Percentiles rank a stretch among this genome's conserved stretches.
These are phyloP conservation scores for Fusarium anthophilum DNA, from an alignment of 2,329 filamentous ascomycete genomes.

Conservation along the genomic window DNA sequence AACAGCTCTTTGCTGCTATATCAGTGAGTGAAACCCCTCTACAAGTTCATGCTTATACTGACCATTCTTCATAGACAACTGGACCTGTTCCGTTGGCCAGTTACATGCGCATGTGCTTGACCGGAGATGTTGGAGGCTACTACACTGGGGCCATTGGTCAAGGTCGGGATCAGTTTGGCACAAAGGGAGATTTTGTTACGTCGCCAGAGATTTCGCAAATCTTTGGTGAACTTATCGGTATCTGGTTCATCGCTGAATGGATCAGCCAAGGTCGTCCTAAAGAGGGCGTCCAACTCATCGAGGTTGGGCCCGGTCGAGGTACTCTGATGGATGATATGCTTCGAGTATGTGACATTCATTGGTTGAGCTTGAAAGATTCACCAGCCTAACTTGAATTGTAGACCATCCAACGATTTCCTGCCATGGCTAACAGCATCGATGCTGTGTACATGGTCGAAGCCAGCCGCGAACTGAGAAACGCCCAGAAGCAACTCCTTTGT, in stretches of 20 bases:
- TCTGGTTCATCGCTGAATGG: slow-evolving; percentile 98
- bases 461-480: slow-evolving; percentile 78
- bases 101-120: slow-evolving; percentile 99
- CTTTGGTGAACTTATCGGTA: slow-evolving; percentile 91
- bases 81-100: slow-evolving; percentile 91
- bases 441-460: slow-evolving; percentile 95
- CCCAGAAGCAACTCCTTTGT: slow-evolving; percentile 86
- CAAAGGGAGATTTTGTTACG: slow-evolving; percentile 93
- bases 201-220: slow-evolving; percentile 97
- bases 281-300: slow-evolving; percentile 85
- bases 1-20: slow-evolving; percentile 86
- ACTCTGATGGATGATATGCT: slow-evolving; percentile 98
- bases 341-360: slow-evolving; percentile 66
- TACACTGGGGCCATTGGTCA: slow-evolving; percentile 80
- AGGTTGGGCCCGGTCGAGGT: slow-evolving; percentile 92
- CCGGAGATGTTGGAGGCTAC: slow-evolving; percentile 89
- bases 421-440: slow-evolving; percentile 79
- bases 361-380: background rate
- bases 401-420: slow-evolving; percentile 86
- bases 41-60: background rate
- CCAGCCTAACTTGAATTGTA: slow-evolving; percentile 47
- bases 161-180: slow-evolving; percentile 87
- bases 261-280: slow-evolving; percentile 83
- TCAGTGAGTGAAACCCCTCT: slow-evolving; percentile 62
- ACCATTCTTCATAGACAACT: slow-evolving; percentile 62